Conservation (phyloP, 495 filamentous ascomycete species). For the Podospora conica region DNA sequence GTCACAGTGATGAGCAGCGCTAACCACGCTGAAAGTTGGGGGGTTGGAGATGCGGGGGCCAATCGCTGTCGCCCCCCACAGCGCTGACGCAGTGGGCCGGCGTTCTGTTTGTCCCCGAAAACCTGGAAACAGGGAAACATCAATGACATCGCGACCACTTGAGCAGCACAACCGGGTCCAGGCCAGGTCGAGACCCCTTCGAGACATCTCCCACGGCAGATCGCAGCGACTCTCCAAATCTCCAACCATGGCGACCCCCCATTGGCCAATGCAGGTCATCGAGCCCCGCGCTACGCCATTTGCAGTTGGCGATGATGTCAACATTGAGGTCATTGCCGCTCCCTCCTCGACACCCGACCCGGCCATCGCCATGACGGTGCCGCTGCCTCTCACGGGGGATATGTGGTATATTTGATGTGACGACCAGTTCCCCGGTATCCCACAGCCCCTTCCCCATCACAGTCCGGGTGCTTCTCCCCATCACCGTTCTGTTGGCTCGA, state of each 20-base stretch:
- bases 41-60: neutral
- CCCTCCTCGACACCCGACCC: neutral
- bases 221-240: neutral
- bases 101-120: neutral
- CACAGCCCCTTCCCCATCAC: neutral
- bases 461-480: neutral
- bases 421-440: neutral
- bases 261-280: neutral
- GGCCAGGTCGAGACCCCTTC: neutral
- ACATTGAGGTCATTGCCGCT: neutral
- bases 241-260: neutral
- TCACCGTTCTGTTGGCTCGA: neutral
- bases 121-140: neutral
- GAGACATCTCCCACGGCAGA: neutral
- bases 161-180: neutral
- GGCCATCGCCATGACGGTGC: neutral
- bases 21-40: neutral
- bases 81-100: neutral
- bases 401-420: neutral
- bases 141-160: neutral
- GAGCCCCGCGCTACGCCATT: neutral
- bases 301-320: neutral
- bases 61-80: neutral
- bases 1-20: neutral
- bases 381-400: too few species aligned